These are phyloP conservation scores for Erythrobasidium yunnanense DNA, from an alignment of 768 basidiomycete genomes.

Conservation along the genomic window DNA sequence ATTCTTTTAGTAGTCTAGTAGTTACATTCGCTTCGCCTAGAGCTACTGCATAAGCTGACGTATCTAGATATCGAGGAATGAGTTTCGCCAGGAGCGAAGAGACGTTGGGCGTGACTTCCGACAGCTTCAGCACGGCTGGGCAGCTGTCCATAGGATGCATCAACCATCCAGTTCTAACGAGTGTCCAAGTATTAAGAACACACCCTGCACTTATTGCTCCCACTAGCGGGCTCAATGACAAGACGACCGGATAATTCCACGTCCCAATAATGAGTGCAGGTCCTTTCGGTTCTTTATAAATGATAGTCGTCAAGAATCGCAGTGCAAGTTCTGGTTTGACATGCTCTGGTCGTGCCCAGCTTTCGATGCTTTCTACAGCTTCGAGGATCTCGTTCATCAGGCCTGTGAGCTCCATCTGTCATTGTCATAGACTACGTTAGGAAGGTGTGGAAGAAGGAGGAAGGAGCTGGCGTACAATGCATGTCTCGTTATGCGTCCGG, in stretches of 20 bases:
- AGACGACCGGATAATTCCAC: constrained; percentile 36
- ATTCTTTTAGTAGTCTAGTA: constrained; percentile 54
- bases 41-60: constrained; percentile 54
- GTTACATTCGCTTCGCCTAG: constrained; percentile 60
- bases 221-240: constrained; percentile 48
- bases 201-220: constrained; percentile 73
- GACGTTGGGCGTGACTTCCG: constrained; percentile 55
- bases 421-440: too few relatives aligned
- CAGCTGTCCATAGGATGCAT: background rate
- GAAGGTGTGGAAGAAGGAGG: too few relatives aligned
- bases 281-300: constrained; percentile 61
- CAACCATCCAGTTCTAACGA: background rate
- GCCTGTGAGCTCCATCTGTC: constrained; percentile 51
- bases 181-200: constrained; percentile 38
- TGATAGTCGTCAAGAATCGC: constrained; percentile 52
- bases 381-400: constrained; percentile 49
- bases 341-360: constrained; percentile 56
- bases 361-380: constrained; percentile 56
- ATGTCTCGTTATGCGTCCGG: constrained; percentile 36
- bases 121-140: constrained; percentile 44
- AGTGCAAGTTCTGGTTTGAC: constrained; percentile 52
- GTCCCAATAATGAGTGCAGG: constrained; percentile 37
- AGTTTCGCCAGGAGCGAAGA: constrained; percentile 57
- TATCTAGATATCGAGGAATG: constrained; percentile 64
- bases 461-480: constrained; percentile 45